Evolutionary conservation across 2,329 filamentous ascomycete species (phyloP).

Genomic region (Pseudogymnoascus sp.): DNA sequence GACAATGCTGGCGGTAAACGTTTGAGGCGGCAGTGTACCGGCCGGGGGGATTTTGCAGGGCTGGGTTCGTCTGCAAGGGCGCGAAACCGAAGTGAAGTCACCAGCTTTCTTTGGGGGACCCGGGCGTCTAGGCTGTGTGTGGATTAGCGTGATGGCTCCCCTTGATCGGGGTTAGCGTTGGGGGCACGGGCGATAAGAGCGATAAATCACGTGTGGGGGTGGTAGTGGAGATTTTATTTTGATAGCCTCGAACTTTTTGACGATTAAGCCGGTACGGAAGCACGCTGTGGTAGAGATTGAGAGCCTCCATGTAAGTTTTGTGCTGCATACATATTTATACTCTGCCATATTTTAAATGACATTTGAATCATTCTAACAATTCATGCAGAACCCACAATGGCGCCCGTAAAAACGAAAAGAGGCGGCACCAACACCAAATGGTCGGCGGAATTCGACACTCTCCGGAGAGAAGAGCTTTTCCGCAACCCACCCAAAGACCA

Average conservation of each 20-base stretch:
- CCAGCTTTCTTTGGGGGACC: neutral
- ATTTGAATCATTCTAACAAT: neutral
- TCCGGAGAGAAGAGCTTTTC: slow-evolving; percentile 83
- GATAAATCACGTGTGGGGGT: slow-evolving; percentile 4
- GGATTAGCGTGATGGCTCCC: neutral
- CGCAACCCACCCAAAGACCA: slow-evolving; percentile 78
- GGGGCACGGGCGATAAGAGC: slow-evolving; percentile 3
- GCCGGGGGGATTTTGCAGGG: neutral
- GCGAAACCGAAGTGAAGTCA: neutral
- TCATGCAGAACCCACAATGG: slow-evolving; percentile 11
- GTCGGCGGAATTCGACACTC: slow-evolving; percentile 78
- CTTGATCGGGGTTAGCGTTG: neutral
- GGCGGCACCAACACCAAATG: slow-evolving; percentile 60
- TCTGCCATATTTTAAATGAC: neutral
- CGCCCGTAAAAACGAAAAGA: slow-evolving; percentile 24
- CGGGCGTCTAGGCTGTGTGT: neutral
- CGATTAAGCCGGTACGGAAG: neutral
- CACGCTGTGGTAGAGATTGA: slow-evolving; percentile 2
- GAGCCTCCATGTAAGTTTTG: slow-evolving; percentile 12
- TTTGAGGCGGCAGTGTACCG: neutral
- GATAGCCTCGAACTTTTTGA: slow-evolving; percentile 8
- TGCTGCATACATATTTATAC: neutral
- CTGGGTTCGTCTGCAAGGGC: neutral
- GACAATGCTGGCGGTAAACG: neutral
- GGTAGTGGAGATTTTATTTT: slow-evolving; percentile 8